phyloP scores from a whole-genome alignment of 2,329 filamentous ascomycete genomes.

The Lasiodiplodia sp. region DNA sequence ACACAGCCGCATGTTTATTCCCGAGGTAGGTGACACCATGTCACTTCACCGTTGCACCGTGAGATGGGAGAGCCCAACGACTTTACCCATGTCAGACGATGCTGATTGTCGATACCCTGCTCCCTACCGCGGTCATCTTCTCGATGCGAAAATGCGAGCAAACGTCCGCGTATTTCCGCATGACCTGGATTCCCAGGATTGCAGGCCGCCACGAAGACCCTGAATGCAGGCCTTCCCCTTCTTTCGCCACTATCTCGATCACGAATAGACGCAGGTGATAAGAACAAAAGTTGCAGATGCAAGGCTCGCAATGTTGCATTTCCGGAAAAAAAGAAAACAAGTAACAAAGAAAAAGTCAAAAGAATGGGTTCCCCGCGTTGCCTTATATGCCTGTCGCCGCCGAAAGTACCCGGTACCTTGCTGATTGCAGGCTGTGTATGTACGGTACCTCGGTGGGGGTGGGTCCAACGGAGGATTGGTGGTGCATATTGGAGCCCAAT shows the following conservation, averaged over 20 bases:
- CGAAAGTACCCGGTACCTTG: neutral
- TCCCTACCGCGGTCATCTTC: no score
- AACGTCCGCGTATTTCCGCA: neutral
- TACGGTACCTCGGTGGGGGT: neutral
- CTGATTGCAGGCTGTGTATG: neutral
- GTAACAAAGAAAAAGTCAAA: neutral
- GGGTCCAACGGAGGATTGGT: neutral
- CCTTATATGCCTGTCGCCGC: neutral
- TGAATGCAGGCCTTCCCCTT: neutral
- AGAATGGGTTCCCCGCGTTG: neutral
- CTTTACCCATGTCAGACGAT: no score
- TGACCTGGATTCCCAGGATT: neutral
- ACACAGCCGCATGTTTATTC: neutral
- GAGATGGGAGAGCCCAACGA: neutral
- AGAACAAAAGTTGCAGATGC: neutral
- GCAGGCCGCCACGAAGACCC: neutral
- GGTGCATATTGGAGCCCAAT: neutral
- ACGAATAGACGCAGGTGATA: neutral
- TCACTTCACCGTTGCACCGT: neutral
- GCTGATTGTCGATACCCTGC: no score
- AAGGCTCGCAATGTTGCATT: neutral
- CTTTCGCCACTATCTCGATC: neutral
- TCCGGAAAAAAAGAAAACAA: neutral
- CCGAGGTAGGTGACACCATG: neutral
- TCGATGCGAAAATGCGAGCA: neutral